These are phyloP conservation scores for Erysiphe neolycopersici DNA, from an alignment of 2,329 filamentous ascomycete species.

Conservation along the genomic window DNA sequence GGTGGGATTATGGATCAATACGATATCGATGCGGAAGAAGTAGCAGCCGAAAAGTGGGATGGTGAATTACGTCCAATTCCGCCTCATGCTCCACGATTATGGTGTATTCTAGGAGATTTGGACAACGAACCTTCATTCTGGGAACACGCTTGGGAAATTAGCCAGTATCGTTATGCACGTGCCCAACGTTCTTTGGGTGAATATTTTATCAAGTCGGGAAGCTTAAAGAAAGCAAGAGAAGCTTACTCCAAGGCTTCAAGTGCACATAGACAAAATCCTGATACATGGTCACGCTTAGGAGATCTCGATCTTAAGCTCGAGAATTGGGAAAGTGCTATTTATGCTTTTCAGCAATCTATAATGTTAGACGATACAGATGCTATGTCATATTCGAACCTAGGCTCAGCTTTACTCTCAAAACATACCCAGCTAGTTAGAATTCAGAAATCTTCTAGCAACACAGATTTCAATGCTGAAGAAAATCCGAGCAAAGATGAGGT, in stretches of 20 bases:
- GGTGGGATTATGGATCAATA: slow-evolving; percentile 15
- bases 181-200: slow-evolving; percentile 74
- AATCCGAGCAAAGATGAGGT: slow-evolving; percentile 1
- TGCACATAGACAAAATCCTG: slow-evolving; percentile 56
- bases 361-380: slow-evolving; percentile 70
- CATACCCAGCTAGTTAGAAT: slow-evolving; percentile 22
- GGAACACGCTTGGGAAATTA: slow-evolving; percentile 68
- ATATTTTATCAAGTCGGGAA: slow-evolving; percentile 38
- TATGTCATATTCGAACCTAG: slow-evolving; percentile 84
- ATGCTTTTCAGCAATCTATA: slow-evolving; percentile 63
- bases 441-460: slow-evolving; percentile 4
- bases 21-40: slow-evolving; percentile 24
- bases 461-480: background rate
- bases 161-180: slow-evolving; percentile 51
- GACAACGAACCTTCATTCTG: slow-evolving; percentile 52
- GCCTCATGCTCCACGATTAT: slow-evolving; percentile 60
- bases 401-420: slow-evolving; percentile 50
- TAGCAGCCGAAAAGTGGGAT: slow-evolving; percentile 25
- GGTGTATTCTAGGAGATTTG: slow-evolving; percentile 83
- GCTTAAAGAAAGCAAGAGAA: slow-evolving; percentile 42
- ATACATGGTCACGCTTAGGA: slow-evolving; percentile 73
- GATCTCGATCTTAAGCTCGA: slow-evolving; percentile 62
- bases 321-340: slow-evolving; percentile 51
- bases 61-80: slow-evolving; percentile 44
- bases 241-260: slow-evolving; percentile 55